Percentiles rank a stretch among this genome's conserved stretches.
Conservation (phyloP, 106 monocot genomes). For the Alisma plantagoaquatica region DNA sequence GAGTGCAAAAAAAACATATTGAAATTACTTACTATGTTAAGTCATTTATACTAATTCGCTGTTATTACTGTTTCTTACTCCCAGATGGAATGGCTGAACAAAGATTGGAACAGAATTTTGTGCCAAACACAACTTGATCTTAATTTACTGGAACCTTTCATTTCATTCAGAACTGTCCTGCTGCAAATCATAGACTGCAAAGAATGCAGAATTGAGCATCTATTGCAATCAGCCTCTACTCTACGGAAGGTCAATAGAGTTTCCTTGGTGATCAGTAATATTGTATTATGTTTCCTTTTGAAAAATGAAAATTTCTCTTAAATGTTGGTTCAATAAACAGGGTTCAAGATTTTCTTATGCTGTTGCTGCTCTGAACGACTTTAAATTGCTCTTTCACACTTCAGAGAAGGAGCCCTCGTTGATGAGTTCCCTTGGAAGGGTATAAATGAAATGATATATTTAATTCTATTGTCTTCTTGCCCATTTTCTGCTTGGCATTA, state of each 20-base stretch:
- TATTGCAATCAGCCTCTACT: slow-evolving; percentile 70
- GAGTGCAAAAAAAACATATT: too few species aligned
- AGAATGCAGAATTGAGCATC: slow-evolving; percentile 56
- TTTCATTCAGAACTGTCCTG: slow-evolving; percentile 76
- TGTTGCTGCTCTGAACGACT: slow-evolving; percentile 81
- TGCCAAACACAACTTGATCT: slow-evolving; percentile 58
- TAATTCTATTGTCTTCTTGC: too few species aligned
- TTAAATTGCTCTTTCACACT: slow-evolving; percentile 63
- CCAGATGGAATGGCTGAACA: slow-evolving; percentile 61
- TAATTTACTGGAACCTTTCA: slow-evolving; percentile 76
- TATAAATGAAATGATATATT: too few species aligned
- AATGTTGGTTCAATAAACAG: slow-evolving; percentile 16
- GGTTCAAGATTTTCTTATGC: slow-evolving; percentile 82
- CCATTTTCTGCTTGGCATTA: too few species aligned
- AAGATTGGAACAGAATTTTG: slow-evolving; percentile 59
- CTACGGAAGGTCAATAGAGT: slow-evolving; percentile 91
- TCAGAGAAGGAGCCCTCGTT: slow-evolving; percentile 23
- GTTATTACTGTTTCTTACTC: too few species aligned
- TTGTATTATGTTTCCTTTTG: background rate
- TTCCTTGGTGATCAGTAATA: background rate
- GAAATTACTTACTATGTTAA: too few species aligned
- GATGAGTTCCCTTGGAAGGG: slow-evolving; percentile 53
- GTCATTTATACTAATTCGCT: too few species aligned
- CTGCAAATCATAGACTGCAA: slow-evolving; percentile 77
- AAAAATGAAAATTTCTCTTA: background rate